Evolutionary conservation across 306 rosid species (phyloP).

Genomic region (Gillenia trifoliata): DNA sequence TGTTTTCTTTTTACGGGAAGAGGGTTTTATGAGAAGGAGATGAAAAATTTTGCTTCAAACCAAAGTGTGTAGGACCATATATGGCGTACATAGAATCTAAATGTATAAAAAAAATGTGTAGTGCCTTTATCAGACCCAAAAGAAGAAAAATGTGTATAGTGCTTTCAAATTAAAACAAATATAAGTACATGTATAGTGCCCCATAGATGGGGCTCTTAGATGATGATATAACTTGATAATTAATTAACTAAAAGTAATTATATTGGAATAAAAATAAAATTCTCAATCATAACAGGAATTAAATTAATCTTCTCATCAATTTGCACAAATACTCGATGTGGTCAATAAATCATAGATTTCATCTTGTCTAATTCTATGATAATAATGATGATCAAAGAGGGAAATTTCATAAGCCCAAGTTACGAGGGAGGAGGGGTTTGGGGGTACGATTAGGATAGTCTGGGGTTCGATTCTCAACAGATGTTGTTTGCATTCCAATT

Average conservation of each 20-base stretch:
- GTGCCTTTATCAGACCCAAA: background rate
- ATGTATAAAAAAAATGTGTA: background rate
- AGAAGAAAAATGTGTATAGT: background rate
- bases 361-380: background rate
- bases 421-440: too few relatives aligned
- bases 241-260: background rate
- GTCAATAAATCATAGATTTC: background rate
- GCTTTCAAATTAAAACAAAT: background rate
- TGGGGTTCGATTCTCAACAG: too few relatives aligned
- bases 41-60: constrained; percentile 28
- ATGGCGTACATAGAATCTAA: background rate
- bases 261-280: background rate
- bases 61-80: constrained; percentile 16
- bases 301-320: background rate
- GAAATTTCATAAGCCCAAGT: background rate
- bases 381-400: background rate
- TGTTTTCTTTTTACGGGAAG: background rate
- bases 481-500: too few relatives aligned
- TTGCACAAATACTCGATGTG: background rate
- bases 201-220: background rate
- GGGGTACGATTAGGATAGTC: too few relatives aligned
- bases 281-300: background rate
- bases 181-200: background rate
- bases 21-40: constrained; percentile 1
- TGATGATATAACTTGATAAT: background rate